Conservation (phyloP, 805 yeast genomes). For the Candida berthetii region DNA sequence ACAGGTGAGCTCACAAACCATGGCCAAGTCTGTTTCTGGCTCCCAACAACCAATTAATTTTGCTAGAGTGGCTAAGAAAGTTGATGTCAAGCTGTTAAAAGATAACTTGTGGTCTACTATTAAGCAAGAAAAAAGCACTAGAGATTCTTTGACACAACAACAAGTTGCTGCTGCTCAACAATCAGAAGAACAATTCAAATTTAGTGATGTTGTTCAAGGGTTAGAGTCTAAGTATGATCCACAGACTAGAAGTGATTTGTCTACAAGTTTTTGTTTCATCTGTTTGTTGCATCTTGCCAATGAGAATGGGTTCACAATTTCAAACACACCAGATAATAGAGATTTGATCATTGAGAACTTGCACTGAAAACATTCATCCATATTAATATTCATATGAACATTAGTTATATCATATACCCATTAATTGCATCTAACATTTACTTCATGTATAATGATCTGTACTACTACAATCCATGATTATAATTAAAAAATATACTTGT, state of each 20-base stretch:
- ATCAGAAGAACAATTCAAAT: conserved; percentile 10
- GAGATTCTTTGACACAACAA: background rate
- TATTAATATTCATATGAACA: no score
- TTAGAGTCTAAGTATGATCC: conserved; percentile 47
- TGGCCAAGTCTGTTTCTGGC: conserved; percentile 13
- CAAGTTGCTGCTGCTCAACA: background rate
- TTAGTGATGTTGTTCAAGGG: conserved; percentile 42
- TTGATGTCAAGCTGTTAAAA: conserved; percentile 71
- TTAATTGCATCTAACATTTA: no score
- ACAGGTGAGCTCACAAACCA: conserved; percentile 15
- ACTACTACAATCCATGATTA: no score
- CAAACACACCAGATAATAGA: conserved; percentile 24
- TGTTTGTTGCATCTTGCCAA: conserved; percentile 82
- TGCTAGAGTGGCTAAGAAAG: conserved; percentile 71
- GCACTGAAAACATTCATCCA: no score
- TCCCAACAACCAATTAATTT: conserved; percentile 38
- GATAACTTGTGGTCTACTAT: conserved; percentile 71
- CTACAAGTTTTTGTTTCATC: conserved; percentile 82
- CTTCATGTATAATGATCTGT: no score
- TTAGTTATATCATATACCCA: no score
- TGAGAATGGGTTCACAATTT: conserved; percentile 66
- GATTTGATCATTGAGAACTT: background rate
- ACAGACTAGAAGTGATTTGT: conserved; percentile 57
- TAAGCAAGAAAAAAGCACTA: conserved; percentile 12
- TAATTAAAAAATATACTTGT: no score